phyloP scores from a whole-genome alignment of 345 rosid species.

The Gossypium sturtianum region DNA sequence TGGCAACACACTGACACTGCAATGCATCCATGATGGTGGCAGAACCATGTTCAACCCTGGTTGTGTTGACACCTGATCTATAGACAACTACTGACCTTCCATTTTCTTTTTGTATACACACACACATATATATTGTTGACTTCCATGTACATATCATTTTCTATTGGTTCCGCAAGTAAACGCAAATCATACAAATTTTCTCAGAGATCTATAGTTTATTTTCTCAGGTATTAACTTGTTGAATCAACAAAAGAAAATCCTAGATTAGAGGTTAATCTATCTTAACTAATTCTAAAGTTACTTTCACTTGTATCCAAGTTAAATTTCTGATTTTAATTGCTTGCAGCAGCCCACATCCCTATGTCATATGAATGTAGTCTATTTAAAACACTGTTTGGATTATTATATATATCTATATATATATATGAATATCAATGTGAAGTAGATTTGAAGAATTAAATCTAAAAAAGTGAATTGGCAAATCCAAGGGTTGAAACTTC shows the following conservation, averaged over 20 bases:
- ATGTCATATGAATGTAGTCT: background rate
- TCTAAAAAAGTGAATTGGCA: constrained; percentile 7
- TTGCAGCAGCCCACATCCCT: background rate
- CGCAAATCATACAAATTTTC: constrained; percentile 14
- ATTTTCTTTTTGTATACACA: background rate
- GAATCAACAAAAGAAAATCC: background rate
- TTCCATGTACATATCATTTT: background rate
- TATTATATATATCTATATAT: background rate
- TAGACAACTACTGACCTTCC: constrained; percentile 5
- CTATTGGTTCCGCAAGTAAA: background rate
- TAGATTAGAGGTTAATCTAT: background rate
- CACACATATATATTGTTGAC: background rate
- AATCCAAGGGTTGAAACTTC: constrained; percentile 12
- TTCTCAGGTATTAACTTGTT: background rate
- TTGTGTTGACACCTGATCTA: constrained; percentile 22
- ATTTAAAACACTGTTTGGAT: background rate
- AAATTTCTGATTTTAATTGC: background rate
- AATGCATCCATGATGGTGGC: constrained; percentile 15
- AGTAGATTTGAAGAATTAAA: constrained; percentile 13
- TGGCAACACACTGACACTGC: background rate
- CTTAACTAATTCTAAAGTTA: background rate
- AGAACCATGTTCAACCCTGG: constrained; percentile 14
- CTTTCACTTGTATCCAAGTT: background rate
- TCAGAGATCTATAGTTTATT: background rate
- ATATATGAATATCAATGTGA: background rate